Base-by-base conservation (phyloP, 768 basidiomycete species). In the Suillus variegatus region DNA sequence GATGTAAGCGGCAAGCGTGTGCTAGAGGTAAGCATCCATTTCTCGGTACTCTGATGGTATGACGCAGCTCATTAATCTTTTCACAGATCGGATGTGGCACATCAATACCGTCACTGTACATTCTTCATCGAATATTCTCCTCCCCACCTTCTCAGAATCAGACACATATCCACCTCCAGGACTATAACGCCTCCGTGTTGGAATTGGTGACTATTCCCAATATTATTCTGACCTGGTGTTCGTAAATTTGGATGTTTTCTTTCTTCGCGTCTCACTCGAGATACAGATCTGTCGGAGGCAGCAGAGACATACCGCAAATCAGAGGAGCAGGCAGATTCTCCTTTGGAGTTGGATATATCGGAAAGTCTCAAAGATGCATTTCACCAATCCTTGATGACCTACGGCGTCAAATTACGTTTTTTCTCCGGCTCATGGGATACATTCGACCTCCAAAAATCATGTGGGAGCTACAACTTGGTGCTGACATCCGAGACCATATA, bases 401-500 rank as follows among this genome's bases (percentile, higher is more conserved):
- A 85, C 68, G 78, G 83, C 46, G 79, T 99, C 67, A 72, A 81
- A 36, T 73, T 99, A 12, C 81, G 84, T 25, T 92, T 98, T 77
- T 94, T 90, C 72, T 83, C 88, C 25, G 96, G 97, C 2, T 85
- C 91, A 18, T 99, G 97, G 97, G 77, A 81, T 20, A 73, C 78
- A 12, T 88, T 89, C 65, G 77, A 84, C 64, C 66, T 80, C 1
- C 32, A 61, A 16, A 65, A 46, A 10, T 54, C 77, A 1, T 76
- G 76, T 16, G 79, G 79, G 9, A 73, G 69, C 3, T 94, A 91
- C 76, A 85, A 95, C 70, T 68, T 95, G 51, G 80, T 97, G 2
- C 78, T 99, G 60, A 94, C 95, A 0, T 93, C 93, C 32, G 97
- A 99, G 78, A 99, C 97, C 47, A 94, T 99, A 25, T 99, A 99